Evolutionary conservation across 805 yeast species (phyloP), one percentile per base, ranked within the genome.

Genomic region (Komagataella pseudopastoris): DNA sequence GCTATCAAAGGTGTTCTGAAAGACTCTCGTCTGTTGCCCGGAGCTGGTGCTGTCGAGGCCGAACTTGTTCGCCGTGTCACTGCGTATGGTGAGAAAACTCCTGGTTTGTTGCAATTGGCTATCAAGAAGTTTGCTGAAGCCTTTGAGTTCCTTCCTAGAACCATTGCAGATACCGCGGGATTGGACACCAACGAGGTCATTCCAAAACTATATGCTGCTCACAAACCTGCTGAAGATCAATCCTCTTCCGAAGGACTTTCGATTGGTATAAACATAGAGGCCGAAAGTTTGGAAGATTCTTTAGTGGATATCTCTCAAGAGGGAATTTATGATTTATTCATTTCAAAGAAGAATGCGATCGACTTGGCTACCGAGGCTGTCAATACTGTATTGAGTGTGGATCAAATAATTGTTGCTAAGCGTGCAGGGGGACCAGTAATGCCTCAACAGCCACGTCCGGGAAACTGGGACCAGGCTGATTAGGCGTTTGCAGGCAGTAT

Each of bases 391-490:
- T 75, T 90, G 56, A 82, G 95, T 23, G 93, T 93, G 50, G 98
- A 93, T 67, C 98, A 91, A 75, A 91, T 91, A 61, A 93, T 91
- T 64, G 93, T 91, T 93, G 98, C 99, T 47, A 91, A 91, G 78
- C 81, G 96, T 66, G 97, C 98, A 2, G 99, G 99, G 57, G 99
- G 99, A 20, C 99, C 99, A 49, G 82, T 73, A 36, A 83, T 89
- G 77, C 96, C 96, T 39, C 71, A 75, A 60, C 95, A 86, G 63
- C 84, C 83, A 58, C 81, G 81, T 67, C 91, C 93, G 48, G 96
- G 96, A 55, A 89, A 88, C 71, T 89, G 97, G 97, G 97, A 89
- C 63, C 93, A 84, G 68, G 96, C 77, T 54, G 96, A 90, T 69
- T 88, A 70, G 60, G 23, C n/a, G 30, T 30, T 16, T 6, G 3